A percentile compares a stretch with the other conserved stretches of the same genome.
Evolutionary conservation across 208 protist genomes (phyloP).

Genomic region (Crithidia expoeki): DNA sequence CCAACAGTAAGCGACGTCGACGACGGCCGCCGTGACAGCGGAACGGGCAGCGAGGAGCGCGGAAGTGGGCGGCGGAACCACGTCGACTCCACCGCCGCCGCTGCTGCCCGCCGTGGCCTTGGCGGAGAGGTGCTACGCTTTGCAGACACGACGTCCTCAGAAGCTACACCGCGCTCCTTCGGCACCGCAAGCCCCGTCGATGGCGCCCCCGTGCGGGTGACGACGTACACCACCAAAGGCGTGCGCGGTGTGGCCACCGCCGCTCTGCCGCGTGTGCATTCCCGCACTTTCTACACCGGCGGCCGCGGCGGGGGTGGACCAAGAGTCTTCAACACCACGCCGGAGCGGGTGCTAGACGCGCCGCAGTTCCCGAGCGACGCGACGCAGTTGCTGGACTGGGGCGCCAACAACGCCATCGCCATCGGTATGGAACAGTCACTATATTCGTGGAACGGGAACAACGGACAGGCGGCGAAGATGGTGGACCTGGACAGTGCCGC

Average conservation of each 20-base stretch:
- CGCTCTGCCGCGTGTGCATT: conserved; percentile 19
- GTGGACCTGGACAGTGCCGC: conserved; percentile 60
- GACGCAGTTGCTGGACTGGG: conserved; percentile 83
- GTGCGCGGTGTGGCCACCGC: neutral
- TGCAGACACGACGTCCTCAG: conserved; percentile 4
- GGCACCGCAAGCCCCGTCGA: conserved; percentile 16
- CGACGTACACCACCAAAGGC: conserved; percentile 23
- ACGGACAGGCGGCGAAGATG: conserved; percentile 51
- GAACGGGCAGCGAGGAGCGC: conserved; percentile 20
- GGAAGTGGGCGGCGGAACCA: neutral
- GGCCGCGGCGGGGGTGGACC: conserved; percentile 10
- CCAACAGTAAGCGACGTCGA: neutral
- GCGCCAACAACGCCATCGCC: conserved; percentile 79
- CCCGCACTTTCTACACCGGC: conserved; percentile 33
- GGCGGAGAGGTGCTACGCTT: conserved; percentile 52
- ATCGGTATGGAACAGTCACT: conserved; percentile 79
- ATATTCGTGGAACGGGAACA: conserved; percentile 77
- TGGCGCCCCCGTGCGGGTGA: conserved; percentile 9
- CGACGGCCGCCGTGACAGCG: neutral
- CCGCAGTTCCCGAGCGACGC: conserved; percentile 66
- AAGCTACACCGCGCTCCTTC: conserved; percentile 9
- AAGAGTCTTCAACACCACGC: conserved; percentile 72
- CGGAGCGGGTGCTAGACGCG: conserved; percentile 79
- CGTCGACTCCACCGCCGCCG: conserved; percentile 11
- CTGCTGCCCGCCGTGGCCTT: conserved; percentile 32